A percentile compares a stretch with the other conserved stretches of the same genome.
Evolutionary conservation across 228 moss, liverwort and hornwort species (phyloP).

Genomic region (Sphagnum fallax): DNA sequence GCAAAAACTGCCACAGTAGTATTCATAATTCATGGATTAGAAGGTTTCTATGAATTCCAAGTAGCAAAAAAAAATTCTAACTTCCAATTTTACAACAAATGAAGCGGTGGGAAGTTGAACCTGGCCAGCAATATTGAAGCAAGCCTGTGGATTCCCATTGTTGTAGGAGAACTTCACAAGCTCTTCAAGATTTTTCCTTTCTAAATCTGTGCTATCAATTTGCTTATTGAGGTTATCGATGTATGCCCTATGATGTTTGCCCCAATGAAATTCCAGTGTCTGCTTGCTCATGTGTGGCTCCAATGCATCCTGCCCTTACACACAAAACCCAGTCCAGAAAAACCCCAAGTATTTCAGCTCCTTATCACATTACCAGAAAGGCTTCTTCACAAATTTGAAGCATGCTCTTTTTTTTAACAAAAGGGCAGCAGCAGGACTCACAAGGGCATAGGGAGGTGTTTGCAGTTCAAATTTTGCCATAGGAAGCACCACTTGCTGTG

Average conservation of each 20-base stretch:
- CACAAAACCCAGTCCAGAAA: not conserved
- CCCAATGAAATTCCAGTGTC: slow-evolving; percentile 87
- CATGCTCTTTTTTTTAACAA: slow-evolving; percentile 1
- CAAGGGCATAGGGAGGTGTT: slow-evolving; percentile 38
- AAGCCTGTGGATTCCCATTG: slow-evolving; percentile 79
- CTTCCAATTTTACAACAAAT: no score
- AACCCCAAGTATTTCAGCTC: not conserved
- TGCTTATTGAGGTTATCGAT: slow-evolving; percentile 77
- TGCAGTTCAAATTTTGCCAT: slow-evolving; percentile 36
- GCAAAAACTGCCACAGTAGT: slow-evolving; percentile 1
- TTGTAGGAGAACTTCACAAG: slow-evolving; percentile 69
- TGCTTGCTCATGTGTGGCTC: slow-evolving; percentile 89
- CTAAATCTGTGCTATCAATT: slow-evolving; percentile 58
- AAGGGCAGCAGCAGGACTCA: slow-evolving; percentile 1
- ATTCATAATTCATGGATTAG: no score
- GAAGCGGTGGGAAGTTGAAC: slow-evolving; percentile 8
- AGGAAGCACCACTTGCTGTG: slow-evolving; percentile 7
- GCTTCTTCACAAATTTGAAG: not conserved
- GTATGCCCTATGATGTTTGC: slow-evolving; percentile 74
- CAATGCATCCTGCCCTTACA: slow-evolving; percentile 52
- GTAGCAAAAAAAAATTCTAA: not conserved
- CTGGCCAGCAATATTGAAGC: slow-evolving; percentile 87
- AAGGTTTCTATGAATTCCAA: no score
- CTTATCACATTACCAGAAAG: not conserved
- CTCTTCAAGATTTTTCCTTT: slow-evolving; percentile 64